Conservation (phyloP, 805 yeast species). For the Saccharomycopsis olivae region DNA sequence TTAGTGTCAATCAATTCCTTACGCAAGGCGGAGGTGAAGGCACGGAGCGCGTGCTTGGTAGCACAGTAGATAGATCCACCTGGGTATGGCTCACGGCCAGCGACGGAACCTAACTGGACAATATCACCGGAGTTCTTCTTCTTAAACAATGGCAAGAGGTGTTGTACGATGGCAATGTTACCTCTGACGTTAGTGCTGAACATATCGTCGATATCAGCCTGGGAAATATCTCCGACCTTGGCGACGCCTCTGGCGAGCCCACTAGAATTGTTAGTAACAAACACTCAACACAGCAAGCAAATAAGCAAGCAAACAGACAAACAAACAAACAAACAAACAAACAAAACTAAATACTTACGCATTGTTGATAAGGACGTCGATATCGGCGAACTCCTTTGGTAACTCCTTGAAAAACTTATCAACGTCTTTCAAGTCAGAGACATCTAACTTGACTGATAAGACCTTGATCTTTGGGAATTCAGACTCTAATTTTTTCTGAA, state of each 20-base stretch:
- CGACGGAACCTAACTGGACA: slow-evolving; percentile 57
- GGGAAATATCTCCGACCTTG: slow-evolving; percentile 30
- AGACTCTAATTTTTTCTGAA: slow-evolving; percentile 84
- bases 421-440: slow-evolving; percentile 40
- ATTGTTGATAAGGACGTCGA: slow-evolving; percentile 55
- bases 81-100: slow-evolving; percentile 62
- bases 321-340: background rate
- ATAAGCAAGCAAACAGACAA: background rate
- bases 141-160: slow-evolving; percentile 32
- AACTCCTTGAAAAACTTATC: slow-evolving; percentile 31
- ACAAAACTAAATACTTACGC: slow-evolving; percentile 25
- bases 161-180: slow-evolving; percentile 35
- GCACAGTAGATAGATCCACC: slow-evolving; percentile 67
- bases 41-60: slow-evolving; percentile 51
- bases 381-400: slow-evolving; percentile 47
- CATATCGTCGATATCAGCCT: slow-evolving; percentile 32
- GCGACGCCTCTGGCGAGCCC: slow-evolving; percentile 36
- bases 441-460: slow-evolving; percentile 42
- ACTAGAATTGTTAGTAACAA: background rate
- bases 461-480: slow-evolving; percentile 43
- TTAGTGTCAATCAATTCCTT: slow-evolving; percentile 65
- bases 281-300: background rate
- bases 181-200: slow-evolving; percentile 39
- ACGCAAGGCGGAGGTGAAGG: slow-evolving; percentile 51
- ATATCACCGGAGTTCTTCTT: slow-evolving; percentile 41